phyloP scores from a whole-genome alignment of 805 yeast genomes.

The Candida jianshihensis region DNA sequence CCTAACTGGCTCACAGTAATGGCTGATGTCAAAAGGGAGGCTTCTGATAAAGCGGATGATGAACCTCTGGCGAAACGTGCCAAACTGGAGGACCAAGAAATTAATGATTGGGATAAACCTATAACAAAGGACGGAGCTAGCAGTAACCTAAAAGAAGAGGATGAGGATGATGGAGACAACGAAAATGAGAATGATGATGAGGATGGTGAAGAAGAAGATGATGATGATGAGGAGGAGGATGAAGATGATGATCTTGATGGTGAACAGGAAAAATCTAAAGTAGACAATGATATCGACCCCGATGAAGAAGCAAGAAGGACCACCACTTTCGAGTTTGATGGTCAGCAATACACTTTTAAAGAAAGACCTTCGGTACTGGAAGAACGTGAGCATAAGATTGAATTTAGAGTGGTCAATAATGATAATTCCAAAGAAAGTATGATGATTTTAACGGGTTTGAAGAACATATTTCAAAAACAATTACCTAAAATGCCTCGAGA shows the following conservation, averaged over 20 bases:
- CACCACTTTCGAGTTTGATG: slow-evolving; percentile 50
- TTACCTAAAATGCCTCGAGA: slow-evolving; percentile 98
- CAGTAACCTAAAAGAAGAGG: neutral
- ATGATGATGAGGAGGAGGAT: slow-evolving; percentile 14
- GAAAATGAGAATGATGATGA: slow-evolving; percentile 22
- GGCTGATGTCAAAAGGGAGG: slow-evolving; percentile 13
- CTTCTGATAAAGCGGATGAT: slow-evolving; percentile 18
- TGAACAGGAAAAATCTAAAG: slow-evolving; percentile 17
- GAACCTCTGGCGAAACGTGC: slow-evolving; percentile 24
- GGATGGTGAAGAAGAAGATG: slow-evolving; percentile 18
- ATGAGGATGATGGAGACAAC: slow-evolving; percentile 15
- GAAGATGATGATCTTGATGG: slow-evolving; percentile 23
- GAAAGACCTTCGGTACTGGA: slow-evolving; percentile 93
- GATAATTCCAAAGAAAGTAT: slow-evolving; percentile 82
- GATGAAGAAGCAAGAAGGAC: slow-evolving; percentile 30
- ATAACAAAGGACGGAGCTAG: slow-evolving; percentile 15
- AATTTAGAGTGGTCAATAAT: slow-evolving; percentile 93
- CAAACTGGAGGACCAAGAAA: slow-evolving; percentile 23
- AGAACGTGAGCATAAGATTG: slow-evolving; percentile 88
- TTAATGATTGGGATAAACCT: slow-evolving; percentile 12
- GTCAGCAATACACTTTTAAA: slow-evolving; percentile 71
- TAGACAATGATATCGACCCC: slow-evolving; percentile 22
- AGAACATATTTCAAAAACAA: slow-evolving; percentile 94
- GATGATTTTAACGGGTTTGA: slow-evolving; percentile 89
- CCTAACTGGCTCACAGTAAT: slow-evolving; percentile 1